Evolutionary conservation across 2,329 filamentous ascomycete genomes (phyloP).

Genomic region (Alternaria solani): DNA sequence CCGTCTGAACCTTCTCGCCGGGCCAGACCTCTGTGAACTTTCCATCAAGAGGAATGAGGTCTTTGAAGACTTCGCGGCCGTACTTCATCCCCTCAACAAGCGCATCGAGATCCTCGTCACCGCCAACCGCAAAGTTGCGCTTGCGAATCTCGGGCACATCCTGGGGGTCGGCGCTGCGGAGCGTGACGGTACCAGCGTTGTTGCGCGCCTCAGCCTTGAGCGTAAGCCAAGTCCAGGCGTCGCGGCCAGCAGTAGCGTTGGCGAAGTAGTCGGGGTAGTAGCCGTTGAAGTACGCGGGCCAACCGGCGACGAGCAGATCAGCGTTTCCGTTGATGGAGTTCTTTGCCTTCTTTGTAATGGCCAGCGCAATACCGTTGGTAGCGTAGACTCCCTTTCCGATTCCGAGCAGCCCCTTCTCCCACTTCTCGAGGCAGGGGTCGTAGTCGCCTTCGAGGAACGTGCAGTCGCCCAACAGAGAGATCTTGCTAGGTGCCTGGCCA

Average conservation of each 20-base stretch:
- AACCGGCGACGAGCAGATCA: constrained; percentile 64
- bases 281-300: constrained; percentile 61
- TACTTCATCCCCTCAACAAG: constrained; percentile 65
- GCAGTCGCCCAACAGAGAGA: constrained; percentile 49
- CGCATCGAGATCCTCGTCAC: constrained; percentile 58
- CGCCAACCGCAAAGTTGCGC: constrained; percentile 27
- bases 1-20: constrained; percentile 54
- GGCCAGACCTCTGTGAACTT: constrained; percentile 59
- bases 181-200: constrained; percentile 65
- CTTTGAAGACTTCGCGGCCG: constrained; percentile 54
- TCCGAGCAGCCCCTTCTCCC: constrained; percentile 46
- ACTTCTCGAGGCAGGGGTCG: constrained; percentile 55
- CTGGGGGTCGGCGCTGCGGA: constrained; percentile 67
- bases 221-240: constrained; percentile 59
- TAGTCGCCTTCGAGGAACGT: constrained; percentile 51
- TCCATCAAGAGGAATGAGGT: constrained; percentile 54
- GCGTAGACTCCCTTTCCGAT: constrained; percentile 55
- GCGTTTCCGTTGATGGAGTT: constrained; percentile 54
- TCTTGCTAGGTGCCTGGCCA: constrained; percentile 52
- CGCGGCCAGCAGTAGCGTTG: constrained; percentile 54
- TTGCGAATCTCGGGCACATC: constrained; percentile 66
- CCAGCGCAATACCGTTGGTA: constrained; percentile 62
- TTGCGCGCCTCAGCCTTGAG: constrained; percentile 71
- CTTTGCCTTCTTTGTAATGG: constrained; percentile 52
- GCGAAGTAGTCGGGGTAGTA: constrained; percentile 64